Base-by-base conservation (phyloP, 148 eudicot species). In the Amaranthus cruentus region DNA sequence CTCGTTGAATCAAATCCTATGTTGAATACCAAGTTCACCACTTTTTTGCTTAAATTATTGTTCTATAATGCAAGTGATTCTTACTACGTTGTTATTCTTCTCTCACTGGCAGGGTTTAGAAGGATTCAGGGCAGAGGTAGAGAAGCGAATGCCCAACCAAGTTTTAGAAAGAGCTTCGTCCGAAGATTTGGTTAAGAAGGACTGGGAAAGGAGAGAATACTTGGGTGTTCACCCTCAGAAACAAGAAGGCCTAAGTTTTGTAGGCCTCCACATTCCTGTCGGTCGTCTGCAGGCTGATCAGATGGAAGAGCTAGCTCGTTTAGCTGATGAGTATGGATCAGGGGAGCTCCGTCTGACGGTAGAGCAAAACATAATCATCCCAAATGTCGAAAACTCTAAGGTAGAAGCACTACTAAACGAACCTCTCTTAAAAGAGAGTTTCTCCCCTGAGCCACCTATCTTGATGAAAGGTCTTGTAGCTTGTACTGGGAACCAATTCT, bases 281-380 rank as follows among this genome's bases (percentile, higher is more conserved):
- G 98, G 98, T 5, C 93, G 98, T 4, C 75, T 94, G 76, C 97
- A 94, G 69, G 97, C 98, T 0, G 93, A 90, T 53, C 96, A 94
- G 70, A 91, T 94, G 98, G 96, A 91, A 0, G 98, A 90, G 78
- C 81, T 94, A 43, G 97, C 98, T 5, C 89, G 93, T 58, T n/a
- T 94, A 69, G 97, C 98, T 0, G 98, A 91, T 46, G 81, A 77
- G 55, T 94, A 91, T 47, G 96, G 98, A 57, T 87, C 96, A 4
- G 96, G 98, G 0, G 98, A 94, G 69, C 97, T 94, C 73, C 85
- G 98, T 43, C 87, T 94, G 64, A 94, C 98, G 0, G 97, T 94
- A 14, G 98, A 94, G 75, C 98, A 94, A 72, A 94, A 94, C 86
- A 88, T 94, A 70, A 81, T 94, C 70, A 87, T 94, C 70, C 96